These are phyloP conservation scores for Pilatotrama ljubarskyi DNA, from an alignment of 768 basidiomycete species.

Conservation along the genomic window DNA sequence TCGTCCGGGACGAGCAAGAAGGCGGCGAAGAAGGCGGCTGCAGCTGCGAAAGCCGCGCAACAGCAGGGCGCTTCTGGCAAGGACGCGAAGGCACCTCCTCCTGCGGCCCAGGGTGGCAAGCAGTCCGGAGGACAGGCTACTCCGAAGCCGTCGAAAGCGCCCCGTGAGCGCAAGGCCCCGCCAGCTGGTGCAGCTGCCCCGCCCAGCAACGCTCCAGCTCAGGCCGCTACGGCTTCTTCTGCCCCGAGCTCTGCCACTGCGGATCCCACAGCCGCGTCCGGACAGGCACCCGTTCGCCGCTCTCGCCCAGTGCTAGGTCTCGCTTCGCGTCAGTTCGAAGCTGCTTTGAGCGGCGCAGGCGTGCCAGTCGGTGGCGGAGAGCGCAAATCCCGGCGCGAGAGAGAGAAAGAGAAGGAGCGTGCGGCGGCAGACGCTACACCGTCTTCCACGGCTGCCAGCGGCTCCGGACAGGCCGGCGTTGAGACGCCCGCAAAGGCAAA, in stretches of 20 bases:
- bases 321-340: constrained; percentile 69
- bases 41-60: constrained; percentile 27
- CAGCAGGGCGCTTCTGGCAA: constrained; percentile 17
- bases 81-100: constrained; percentile 16
- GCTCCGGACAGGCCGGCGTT: neutral
- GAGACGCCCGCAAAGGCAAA: neutral
- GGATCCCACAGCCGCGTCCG: constrained; percentile 1
- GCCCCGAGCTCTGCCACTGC: constrained; percentile 17
- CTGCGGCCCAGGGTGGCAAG: neutral
- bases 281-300: constrained; percentile 38
- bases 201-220: neutral
- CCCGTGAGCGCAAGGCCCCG: constrained; percentile 23
- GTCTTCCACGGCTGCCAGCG: neutral
- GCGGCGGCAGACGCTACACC: neutral
- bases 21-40: constrained; percentile 33
- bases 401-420: constrained; percentile 35
- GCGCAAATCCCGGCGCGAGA: constrained; percentile 36
- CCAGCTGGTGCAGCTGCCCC: constrained; percentile 21
- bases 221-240: constrained; percentile 8
- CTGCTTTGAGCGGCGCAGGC: constrained; percentile 65
- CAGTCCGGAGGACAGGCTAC: neutral
- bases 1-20: constrained; percentile 36
- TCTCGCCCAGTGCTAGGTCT: constrained; percentile 61
- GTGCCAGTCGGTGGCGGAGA: constrained; percentile 32
- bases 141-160: constrained; percentile 17